These are phyloP conservation scores for Alternaria sp. DNA, from an alignment of 2,329 filamentous ascomycete species.

Conservation along the genomic window DNA sequence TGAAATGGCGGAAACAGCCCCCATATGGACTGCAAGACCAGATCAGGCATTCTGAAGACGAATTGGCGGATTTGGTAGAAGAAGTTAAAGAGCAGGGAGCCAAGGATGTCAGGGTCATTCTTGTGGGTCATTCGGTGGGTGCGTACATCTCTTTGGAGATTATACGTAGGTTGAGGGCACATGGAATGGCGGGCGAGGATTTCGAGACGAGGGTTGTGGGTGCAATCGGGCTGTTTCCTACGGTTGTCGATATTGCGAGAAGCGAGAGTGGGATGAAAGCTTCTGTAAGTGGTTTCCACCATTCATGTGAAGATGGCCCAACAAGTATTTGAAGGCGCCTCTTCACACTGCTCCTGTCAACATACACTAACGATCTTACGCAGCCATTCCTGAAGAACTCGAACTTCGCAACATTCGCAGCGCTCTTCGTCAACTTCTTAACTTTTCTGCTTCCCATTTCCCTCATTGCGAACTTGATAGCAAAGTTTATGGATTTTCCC, in stretches of 20 bases:
- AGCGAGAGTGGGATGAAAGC: constrained; percentile 55
- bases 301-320: constrained; percentile 48
- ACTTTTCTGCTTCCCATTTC: constrained; percentile 53
- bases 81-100: constrained; percentile 28
- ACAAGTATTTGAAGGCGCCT: constrained; percentile 9
- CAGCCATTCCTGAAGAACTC: constrained; percentile 40
- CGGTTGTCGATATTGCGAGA: constrained; percentile 57
- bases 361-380: constrained; percentile 10
- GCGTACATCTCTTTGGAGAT: constrained; percentile 58
- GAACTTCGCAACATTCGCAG: constrained; percentile 36
- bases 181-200: constrained; percentile 29
- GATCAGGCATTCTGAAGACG: constrained; percentile 58
- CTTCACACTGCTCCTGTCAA: neutral
- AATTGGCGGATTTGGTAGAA: constrained; percentile 53
- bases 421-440: constrained; percentile 54
- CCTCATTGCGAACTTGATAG: constrained; percentile 55
- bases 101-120: constrained; percentile 44
- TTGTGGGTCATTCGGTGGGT: constrained; percentile 60
- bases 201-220: constrained; percentile 40
- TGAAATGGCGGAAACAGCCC: constrained; percentile 33
- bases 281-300: constrained; percentile 42
- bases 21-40: constrained; percentile 60
- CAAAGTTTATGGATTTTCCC: constrained; percentile 54
- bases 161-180: constrained; percentile 44
- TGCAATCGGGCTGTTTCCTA: constrained; percentile 57